These are phyloP conservation scores for Kitagawia praeruptora DNA, from an alignment of 129 eudicot genomes.

Conservation along the genomic window DNA sequence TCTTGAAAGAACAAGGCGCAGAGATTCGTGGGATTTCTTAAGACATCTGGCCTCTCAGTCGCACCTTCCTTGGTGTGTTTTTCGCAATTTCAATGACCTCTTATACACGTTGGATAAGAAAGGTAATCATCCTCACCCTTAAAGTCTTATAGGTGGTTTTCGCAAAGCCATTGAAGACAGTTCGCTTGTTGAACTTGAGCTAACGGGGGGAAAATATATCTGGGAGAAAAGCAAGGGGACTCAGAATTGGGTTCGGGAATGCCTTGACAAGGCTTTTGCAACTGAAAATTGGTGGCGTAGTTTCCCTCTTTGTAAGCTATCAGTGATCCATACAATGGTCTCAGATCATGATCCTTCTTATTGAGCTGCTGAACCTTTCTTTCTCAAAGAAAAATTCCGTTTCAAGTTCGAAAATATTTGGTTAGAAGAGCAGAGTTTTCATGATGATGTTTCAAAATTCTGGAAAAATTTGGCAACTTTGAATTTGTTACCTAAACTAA, in stretches of 20 bases:
- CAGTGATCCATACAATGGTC: not conserved
- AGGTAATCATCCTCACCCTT: not conserved
- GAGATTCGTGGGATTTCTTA: not conserved
- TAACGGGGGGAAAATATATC: no score
- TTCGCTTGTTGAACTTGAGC: no score
- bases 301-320: not conserved
- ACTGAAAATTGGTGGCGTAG: not conserved
- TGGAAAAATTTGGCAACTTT: no score
- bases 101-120: not conserved
- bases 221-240: not conserved
- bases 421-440: no score
- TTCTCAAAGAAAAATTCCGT: no score
- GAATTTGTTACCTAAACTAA: no score
- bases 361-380: no score
- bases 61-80: not conserved
- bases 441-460: no score
- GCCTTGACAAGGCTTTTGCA: not conserved
- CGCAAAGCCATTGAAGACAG: no score
- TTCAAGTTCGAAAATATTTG: no score
- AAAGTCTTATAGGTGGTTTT: no score
- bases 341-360: not conserved
- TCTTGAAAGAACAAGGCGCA: no score
- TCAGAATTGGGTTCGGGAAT: not conserved
- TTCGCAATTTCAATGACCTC: not conserved
- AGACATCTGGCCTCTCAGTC: not conserved